Evolutionary conservation across 2,329 filamentous ascomycete species (phyloP), one percentile per base, ranked within the genome.

Genomic region (Fusarium mexicanum): DNA sequence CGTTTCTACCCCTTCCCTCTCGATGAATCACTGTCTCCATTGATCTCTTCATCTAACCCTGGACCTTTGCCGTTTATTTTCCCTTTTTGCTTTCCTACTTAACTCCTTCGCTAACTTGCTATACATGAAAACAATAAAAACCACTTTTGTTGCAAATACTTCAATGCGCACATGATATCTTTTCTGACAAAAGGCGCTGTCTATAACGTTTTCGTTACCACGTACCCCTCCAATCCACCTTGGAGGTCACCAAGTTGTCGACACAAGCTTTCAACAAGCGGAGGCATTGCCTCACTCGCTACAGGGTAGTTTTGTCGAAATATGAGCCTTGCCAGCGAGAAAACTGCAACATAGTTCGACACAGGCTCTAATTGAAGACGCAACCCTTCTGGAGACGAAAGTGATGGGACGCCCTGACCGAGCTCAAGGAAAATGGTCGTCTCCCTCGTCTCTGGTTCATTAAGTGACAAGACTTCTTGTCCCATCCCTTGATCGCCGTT

Each of bases 261-360:
- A 29, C 69, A 70, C n/a, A 78, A 60, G 20, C 64, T 67, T 63
- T 76, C 71, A 10, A 78, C 71, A 50, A 78, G 44, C 2, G 73
- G 76, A 37, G 76, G 76, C 61, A 78, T 60, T 20, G 64, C 61
- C 38, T 78, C 76, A 16, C 60, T 66, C 12, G 50, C 43, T 26
- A 64, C 51, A 14, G 73, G 69, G 33, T 76, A 77, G 6, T 78
- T 78, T 29, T 75, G 67, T 40, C 76, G 68, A 47, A 78, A 66
- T 10, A 73, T 43, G 24, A 68, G 62, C 29, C 66, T 67, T 37
- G 67, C 68, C 51, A 75, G 60, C 17, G 67, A 71, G 29, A 78
- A 47, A 33, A 65, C 54, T 44, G 64, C 60, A 11, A 61, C 59
- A 31, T 55, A 44, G 29, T 77, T 76, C 26, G 71, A 71, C 18